phyloP scores from a whole-genome alignment of 768 basidiomycete species.

The Rhizopogon roseolus region DNA sequence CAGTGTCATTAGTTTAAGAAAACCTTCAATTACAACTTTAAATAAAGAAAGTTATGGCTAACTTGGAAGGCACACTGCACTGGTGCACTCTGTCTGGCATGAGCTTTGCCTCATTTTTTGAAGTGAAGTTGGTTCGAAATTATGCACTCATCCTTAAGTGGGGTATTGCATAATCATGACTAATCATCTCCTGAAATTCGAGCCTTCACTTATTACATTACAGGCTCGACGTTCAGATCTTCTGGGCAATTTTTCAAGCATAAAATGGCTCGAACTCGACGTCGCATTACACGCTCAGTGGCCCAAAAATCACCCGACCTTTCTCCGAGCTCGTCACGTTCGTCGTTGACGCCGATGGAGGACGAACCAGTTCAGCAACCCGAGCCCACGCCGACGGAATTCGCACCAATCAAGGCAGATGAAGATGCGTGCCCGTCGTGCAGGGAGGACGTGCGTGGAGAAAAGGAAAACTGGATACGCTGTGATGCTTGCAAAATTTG shows the following conservation, averaged over 20 bases:
- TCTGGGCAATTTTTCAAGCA: slow-evolving; percentile 5
- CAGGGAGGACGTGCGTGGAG: slow-evolving; percentile 36
- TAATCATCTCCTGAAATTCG: not conserved
- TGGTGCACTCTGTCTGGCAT: no score
- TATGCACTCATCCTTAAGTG: not conserved
- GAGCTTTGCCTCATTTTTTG: no score
- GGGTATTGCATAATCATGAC: slow-evolving; percentile 17
- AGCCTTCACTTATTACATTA: slow-evolving; percentile 7
- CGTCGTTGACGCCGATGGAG: slow-evolving; percentile 19
- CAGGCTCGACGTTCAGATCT: slow-evolving; percentile 5
- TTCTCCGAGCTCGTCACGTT: slow-evolving; percentile 25
- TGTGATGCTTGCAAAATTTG: slow-evolving; percentile 80
- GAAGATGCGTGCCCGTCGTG: slow-evolving; percentile 50
- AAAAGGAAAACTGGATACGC: slow-evolving; percentile 73
- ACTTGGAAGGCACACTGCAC: no score
- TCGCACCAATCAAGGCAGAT: slow-evolving; percentile 11
- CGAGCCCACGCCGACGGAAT: slow-evolving; percentile 1
- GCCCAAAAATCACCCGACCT: slow-evolving; percentile 31
- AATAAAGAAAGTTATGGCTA: not conserved
- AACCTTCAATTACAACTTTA: no score
- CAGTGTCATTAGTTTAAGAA: no score
- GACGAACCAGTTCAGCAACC: slow-evolving; percentile 4
- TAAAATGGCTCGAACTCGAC: slow-evolving; percentile 41
- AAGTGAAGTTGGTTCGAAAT: not conserved
- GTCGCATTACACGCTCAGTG: slow-evolving; percentile 36